These are phyloP conservation scores for Populus alba DNA, from an alignment of 345 rosid species.

Conservation along the genomic window DNA sequence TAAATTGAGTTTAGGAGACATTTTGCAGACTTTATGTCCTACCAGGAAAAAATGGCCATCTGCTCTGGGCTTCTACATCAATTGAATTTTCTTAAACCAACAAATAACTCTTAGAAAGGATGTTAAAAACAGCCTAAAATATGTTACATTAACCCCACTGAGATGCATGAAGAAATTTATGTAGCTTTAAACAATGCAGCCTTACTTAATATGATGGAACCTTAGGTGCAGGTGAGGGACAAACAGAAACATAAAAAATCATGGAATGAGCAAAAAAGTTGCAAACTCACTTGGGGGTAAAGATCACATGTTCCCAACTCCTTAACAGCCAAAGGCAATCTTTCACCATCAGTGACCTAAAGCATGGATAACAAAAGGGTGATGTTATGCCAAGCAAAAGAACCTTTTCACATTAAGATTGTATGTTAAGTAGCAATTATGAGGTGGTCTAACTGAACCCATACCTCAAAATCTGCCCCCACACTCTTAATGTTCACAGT, in stretches of 20 bases:
- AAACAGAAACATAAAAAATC: neutral
- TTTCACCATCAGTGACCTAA: conserved; percentile 97
- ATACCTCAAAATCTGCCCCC: conserved; percentile 94
- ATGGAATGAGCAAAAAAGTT: neutral
- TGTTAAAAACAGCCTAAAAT: neutral
- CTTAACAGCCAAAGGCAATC: conserved; percentile 95
- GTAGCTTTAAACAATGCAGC: neutral
- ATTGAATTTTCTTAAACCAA: neutral
- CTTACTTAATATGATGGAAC: neutral
- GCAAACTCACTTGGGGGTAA: conserved; percentile 86
- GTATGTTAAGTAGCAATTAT: conserved; percentile 11
- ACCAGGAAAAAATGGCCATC: neutral
- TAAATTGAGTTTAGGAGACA: neutral
- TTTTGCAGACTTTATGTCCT: neutral
- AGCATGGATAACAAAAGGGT: conserved; percentile 15
- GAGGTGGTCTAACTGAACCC: neutral
- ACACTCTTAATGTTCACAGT: conserved; percentile 96
- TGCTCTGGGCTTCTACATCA: neutral
- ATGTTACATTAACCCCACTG: neutral
- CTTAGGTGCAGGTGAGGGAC: neutral
- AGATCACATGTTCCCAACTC: conserved; percentile 99
- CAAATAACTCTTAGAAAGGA: neutral
- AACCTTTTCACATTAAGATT: neutral
- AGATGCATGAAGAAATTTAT: neutral
- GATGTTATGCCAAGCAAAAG: conserved; percentile 17